Evolutionary conservation across 192 early-diverging fungal genomes (phyloP), one percentile per base, ranked within the genome.

Genomic region (Backusella parvicylindrica): DNA sequence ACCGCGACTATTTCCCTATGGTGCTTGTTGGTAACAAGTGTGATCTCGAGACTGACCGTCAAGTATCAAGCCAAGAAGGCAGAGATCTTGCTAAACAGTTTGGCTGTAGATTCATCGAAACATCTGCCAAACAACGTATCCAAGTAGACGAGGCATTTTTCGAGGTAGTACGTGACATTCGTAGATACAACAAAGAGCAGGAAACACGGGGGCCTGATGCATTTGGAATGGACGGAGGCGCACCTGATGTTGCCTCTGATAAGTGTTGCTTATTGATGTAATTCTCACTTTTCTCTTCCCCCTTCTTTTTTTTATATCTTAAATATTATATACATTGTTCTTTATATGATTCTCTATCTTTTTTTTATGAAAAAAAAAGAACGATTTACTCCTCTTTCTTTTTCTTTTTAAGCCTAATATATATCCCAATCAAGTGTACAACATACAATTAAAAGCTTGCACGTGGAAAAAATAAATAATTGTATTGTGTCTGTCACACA

Each of bases 121-220:
- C 96, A 7, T 92, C 90, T 65, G 96, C 96, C 50, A 94, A 93
- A 80, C 89, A 89, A 64, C 89, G 92, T 68, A 90, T 93, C 63
- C 95, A 97, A 77, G 96, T 98, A 23, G 96, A 98, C 38, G 95
- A 97, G 73, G 91, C 93, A 2, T 98, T 95, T 80, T 95, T 89
- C 81, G 87, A 90, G 47, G 87, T 97, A 11, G 96, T 98, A 15
- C 87, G 91, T 33, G 89, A 91, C 70, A 95, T 96, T 71, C 86
- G 93, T 76, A 88, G 88, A 76, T 92, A 89, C 83, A 92, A 93
- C 74, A 92, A 90, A 76, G 91, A 94, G 75, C 85, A 82, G 40
- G 81, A 85, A 64, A 63, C 53, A 33, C 32, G 76, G 9, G 86
- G 50, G 7, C 35, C 64, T 32, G 72, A 63, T 43, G 50, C 33